These are phyloP conservation scores for Nicotiana obtusifolia DNA, from an alignment of 257 asterid species.

Conservation along the genomic window DNA sequence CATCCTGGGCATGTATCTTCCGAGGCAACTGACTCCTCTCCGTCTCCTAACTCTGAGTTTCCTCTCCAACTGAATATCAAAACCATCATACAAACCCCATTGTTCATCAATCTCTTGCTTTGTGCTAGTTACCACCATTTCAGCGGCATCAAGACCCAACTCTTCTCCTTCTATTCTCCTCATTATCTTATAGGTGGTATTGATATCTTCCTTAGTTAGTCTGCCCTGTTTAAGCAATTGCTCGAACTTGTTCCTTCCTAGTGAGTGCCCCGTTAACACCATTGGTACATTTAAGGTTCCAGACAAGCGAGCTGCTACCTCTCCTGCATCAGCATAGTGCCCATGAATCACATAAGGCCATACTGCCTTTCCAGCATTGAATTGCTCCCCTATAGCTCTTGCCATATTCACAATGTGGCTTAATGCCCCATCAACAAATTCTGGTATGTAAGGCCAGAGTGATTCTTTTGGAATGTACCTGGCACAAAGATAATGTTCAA, in stretches of 20 bases:
- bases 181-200: constrained; percentile 49
- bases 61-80: constrained; percentile 56
- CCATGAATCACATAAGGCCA: constrained; percentile 73
- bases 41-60: constrained; percentile 51
- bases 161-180: constrained; percentile 68
- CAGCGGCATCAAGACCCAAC: constrained; percentile 54
- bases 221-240: constrained; percentile 61
- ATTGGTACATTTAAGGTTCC: constrained; percentile 56
- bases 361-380: constrained; percentile 38
- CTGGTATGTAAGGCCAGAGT: constrained; percentile 57
- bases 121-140: constrained; percentile 64
- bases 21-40: constrained; percentile 58
- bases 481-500: constrained; percentile 1
- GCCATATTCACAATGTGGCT: constrained; percentile 53
- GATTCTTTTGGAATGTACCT: constrained; percentile 52
- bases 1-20: constrained; percentile 72
- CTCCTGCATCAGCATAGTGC: constrained; percentile 70
- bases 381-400: constrained; percentile 50
- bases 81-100: constrained; percentile 71
- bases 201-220: constrained; percentile 53
- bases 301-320: constrained; percentile 49
- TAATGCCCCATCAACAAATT: constrained; percentile 57
- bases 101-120: constrained; percentile 69
- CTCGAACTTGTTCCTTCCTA: constrained; percentile 64
- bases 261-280: constrained; percentile 61